Evolutionary conservation across 768 basidiomycete species (phyloP).

Genomic region (Agaricus sinodeliciosus): DNA sequence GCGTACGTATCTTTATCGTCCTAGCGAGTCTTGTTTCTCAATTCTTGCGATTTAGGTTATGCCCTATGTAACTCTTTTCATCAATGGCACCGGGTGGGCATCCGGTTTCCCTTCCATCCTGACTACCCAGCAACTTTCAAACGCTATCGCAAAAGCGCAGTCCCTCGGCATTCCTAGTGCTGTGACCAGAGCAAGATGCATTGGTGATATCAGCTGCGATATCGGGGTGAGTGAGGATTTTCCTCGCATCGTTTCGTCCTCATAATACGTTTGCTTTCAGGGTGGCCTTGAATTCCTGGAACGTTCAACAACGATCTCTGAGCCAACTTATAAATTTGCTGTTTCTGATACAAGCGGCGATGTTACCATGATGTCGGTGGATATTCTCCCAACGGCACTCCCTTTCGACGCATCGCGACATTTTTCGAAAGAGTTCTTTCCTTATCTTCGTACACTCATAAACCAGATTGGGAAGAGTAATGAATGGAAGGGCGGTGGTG

Average conservation of each 20-base stretch:
- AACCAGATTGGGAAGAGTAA: constrained; percentile 15
- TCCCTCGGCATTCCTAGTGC: constrained; percentile 27
- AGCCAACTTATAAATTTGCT: constrained; percentile 58
- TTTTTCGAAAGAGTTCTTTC: constrained; percentile 61
- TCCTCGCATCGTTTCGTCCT: background rate
- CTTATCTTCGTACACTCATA: constrained; percentile 61
- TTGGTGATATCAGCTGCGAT: constrained; percentile 90
- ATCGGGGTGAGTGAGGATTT: constrained; percentile 44
- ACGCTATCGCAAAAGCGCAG: constrained; percentile 42
- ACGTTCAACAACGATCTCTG: constrained; percentile 68
- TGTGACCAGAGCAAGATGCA: constrained; percentile 53
- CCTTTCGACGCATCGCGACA: constrained; percentile 76
- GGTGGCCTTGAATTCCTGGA: constrained; percentile 84
- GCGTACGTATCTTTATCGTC: constrained; percentile 32
- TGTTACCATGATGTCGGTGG: constrained; percentile 83
- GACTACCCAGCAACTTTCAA: constrained; percentile 53
- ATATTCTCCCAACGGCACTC: constrained; percentile 84
- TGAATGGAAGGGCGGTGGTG: constrained; percentile 1
- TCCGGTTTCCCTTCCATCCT: constrained; percentile 74
- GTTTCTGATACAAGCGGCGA: constrained; percentile 40
- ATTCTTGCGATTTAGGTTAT: constrained; percentile 36
- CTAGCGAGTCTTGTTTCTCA: background rate
- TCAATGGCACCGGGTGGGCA: constrained; percentile 87
- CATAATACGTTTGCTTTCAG: constrained; percentile 25
- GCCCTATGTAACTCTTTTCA: constrained; percentile 76